Evolutionary conservation across 352 stramenopile species (phyloP), one percentile per base, ranked within the genome.

Genomic region (Pythium volutum): DNA sequence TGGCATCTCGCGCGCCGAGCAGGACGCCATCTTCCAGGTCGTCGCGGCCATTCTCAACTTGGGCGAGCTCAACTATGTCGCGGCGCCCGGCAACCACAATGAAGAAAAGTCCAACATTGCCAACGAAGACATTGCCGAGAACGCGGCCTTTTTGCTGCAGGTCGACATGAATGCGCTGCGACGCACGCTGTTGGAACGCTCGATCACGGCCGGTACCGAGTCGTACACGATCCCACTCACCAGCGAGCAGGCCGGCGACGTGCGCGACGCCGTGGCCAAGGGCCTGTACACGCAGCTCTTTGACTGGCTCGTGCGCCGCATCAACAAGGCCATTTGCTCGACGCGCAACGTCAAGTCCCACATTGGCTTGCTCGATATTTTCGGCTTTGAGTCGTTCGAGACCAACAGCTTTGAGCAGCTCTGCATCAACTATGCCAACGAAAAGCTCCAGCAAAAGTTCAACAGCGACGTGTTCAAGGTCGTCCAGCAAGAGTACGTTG

Each of bases 341-440:
- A 89, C 74, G 81, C 26, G 95, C 87, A 42, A 97, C 97, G 55
- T 95, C 85, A 22, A 77, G 26, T 69, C 87, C 29, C 75, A 91
- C 55, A 98, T 98, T 62, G 93, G 93, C 66, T 87, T 99, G 29
- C 67, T 98, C 20, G 96, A 99, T 82, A 98, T 99, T 65, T 99
- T 98, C 70, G 96, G 96, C 12, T 99, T 99, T 71, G 97, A 99
- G 69, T 95, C 90, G 51, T 98, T 99, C 60, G 81, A 97, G 49
- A 95, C 83, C 87, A 97, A 96, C 56, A 97, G 87, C 20, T 98
- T 98, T 61, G 94, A 98, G 75, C 96, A 99, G 65, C 75, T 98
- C 9, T 98, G 94, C 67, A 98, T 98, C 63, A 98, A 98, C 72
- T 98, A 97, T 52, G 92, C 88, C 39, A 98, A 98, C 64, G 94